phyloP scores from a whole-genome alignment of 768 basidiomycete species.

The Lentinula edodes region DNA sequence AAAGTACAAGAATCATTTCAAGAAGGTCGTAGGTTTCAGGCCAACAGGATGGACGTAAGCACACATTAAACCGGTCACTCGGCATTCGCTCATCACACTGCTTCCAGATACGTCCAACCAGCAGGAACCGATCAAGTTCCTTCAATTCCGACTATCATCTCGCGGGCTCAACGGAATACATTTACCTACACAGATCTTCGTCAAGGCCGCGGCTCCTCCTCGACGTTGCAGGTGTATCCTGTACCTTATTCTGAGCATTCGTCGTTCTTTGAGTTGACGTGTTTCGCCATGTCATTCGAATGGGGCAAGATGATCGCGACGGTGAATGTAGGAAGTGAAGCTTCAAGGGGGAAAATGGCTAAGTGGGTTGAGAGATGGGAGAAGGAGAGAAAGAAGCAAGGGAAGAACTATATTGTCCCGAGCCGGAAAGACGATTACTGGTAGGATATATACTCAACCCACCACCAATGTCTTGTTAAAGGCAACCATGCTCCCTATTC shows the following conservation, averaged over 20 bases:
- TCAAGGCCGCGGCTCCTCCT: conserved; percentile 65
- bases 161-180: conserved; percentile 47
- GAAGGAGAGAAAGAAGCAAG: conserved; percentile 61
- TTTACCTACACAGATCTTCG: conserved; percentile 70
- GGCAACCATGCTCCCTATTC: too few relatives aligned
- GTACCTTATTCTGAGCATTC: conserved; percentile 95
- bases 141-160: conserved; percentile 63
- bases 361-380: conserved; percentile 91
- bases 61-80: neutral
- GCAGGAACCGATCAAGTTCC: conserved; percentile 58
- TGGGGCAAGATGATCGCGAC: conserved; percentile 93
- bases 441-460: conserved; percentile 17
- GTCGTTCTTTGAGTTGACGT: conserved; percentile 92
- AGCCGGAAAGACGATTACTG: conserved; percentile 44
- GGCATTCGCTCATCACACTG: neutral
- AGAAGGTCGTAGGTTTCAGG: conserved; percentile 72
- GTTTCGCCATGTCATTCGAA: conserved; percentile 85
- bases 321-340: conserved; percentile 77
- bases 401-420: conserved; percentile 29
- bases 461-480: too few relatives aligned
- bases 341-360: conserved; percentile 76
- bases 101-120: conserved; percentile 59
- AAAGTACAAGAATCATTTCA: conserved; percentile 66
- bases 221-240: conserved; percentile 68
- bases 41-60: conserved; percentile 97